Evolutionary conservation across 768 basidiomycete species (phyloP), one percentile per base, ranked within the genome.

Genomic region (Pseudohyphozyma bogoriensis): DNA sequence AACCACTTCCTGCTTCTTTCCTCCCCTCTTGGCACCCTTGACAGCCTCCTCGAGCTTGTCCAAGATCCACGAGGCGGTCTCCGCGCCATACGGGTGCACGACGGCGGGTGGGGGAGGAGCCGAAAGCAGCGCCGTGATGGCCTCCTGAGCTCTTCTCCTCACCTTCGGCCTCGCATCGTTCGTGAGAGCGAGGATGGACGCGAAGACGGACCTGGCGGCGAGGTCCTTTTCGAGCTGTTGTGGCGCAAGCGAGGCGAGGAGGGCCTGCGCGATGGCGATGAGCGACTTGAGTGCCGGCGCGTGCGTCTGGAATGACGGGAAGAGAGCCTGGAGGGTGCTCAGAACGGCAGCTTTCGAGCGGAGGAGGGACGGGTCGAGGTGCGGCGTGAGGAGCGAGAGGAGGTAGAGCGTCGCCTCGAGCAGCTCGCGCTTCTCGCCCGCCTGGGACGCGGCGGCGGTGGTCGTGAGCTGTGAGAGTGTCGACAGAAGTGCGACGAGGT

Each of bases 111-210:
- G 78, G 4, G 89, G 87, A 12, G 91, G 89, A 29, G 78, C 78
- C 20, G 79, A 78, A 37, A 99, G 77, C 5, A 90, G 79, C 66
- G 87, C 85, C 68, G 79, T 81, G 35, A 99, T 80, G 24, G 86
- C 81, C 70, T 96, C 92, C 49, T 85, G 84, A 28, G 92, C 91
- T 71, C 85, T 83, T 74, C 82, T 91, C 58, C 95, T 83, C 55
- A 99, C 90, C 77, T 97, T 96, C 24, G 95, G 95, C 53, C 95
- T 78, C 6, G 84, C 80, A 75, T 99, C 95, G 46, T 89, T 78
- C 67, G 82, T 84, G 50, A 95, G 76, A 51, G 87, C 85, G 44
- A 97, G 76, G 55, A 95, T 77, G 39, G 87, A 84, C 46, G 86
- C 85, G 78, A 91, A 96, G 4, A 84, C 79, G 72, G 92, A 87